Percentiles rank a stretch among this genome's conserved stretches.
Conservation (phyloP, 257 asterid species). For the Nicotiana otophora region DNA sequence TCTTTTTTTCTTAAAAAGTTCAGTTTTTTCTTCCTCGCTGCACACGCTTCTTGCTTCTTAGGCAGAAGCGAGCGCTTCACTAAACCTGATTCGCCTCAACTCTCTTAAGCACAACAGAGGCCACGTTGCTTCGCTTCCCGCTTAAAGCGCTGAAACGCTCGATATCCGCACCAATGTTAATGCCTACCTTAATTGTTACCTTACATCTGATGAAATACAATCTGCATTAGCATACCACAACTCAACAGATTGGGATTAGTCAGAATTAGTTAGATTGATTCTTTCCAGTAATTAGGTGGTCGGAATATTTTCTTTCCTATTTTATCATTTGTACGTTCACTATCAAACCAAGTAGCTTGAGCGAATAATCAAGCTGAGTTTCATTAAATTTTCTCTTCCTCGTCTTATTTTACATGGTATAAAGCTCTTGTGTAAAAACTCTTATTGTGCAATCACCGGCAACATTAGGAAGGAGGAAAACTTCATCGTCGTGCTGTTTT, state of each 20-base stretch:
- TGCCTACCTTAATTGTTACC: background rate
- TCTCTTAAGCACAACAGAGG: too few relatives aligned
- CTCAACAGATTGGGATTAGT: background rate
- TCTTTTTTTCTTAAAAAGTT: too few relatives aligned
- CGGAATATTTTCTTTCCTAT: background rate
- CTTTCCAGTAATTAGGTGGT: background rate
- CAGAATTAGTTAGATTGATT: background rate
- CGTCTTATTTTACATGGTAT: background rate
- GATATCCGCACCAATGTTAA: background rate
- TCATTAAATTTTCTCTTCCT: background rate
- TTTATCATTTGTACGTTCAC: background rate
- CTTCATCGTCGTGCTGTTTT: background rate
- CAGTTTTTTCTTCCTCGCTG: too few relatives aligned
- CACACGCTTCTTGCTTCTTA: too few relatives aligned
- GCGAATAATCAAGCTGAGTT: background rate
- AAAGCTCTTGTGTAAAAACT: background rate
- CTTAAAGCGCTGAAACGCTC: too few relatives aligned
- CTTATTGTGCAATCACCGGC: background rate
- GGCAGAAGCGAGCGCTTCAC: too few relatives aligned
- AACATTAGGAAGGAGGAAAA: background rate
- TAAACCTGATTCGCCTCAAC: too few relatives aligned
- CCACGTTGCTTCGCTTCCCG: too few relatives aligned
- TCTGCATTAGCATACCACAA: background rate
- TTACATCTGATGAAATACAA: background rate
- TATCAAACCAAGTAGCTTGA: background rate